phyloP scores from a whole-genome alignment of 2,329 filamentous ascomycete genomes.

The Anthostomella pinea region DNA sequence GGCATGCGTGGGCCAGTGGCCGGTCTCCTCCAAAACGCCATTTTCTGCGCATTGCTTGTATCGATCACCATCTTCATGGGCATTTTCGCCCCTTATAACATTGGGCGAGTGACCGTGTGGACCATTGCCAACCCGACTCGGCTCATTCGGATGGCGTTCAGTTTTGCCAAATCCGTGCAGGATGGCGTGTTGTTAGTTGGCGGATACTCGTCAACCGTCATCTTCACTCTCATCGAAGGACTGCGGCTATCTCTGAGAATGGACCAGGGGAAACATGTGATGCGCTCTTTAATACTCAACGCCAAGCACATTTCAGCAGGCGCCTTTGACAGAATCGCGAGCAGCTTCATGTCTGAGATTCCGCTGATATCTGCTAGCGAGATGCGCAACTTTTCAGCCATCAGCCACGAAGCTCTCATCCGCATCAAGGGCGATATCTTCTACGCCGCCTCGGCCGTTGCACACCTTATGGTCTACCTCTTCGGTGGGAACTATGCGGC shows the following conservation, averaged over 20 bases:
- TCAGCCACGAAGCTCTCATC: constrained; percentile 69
- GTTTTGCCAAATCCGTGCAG: constrained; percentile 73
- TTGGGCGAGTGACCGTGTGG: constrained; percentile 80
- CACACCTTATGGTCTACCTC: constrained; percentile 40
- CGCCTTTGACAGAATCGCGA: constrained; percentile 43
- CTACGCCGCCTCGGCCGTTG: constrained; percentile 38
- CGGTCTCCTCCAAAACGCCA: constrained; percentile 87
- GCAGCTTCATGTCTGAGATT: constrained; percentile 49
- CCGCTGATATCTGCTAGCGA: constrained; percentile 55
- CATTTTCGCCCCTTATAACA: constrained; percentile 88
- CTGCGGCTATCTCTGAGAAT: constrained; percentile 36
- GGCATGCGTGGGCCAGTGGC: constrained; percentile 93
- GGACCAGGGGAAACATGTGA: constrained; percentile 21
- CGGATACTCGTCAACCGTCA: constrained; percentile 50
- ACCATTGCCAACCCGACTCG: constrained; percentile 76
- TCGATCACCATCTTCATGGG: constrained; percentile 81
- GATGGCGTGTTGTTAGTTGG: constrained; percentile 67
- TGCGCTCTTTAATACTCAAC: constrained; percentile 22
- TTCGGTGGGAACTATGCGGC: constrained; percentile 41
- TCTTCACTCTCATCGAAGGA: constrained; percentile 39
- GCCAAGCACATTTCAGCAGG: constrained; percentile 20
- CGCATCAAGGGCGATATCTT: constrained; percentile 54
- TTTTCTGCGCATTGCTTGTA: constrained; percentile 90
- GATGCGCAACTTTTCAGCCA: constrained; percentile 72
- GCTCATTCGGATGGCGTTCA: constrained; percentile 69